A percentile compares a stretch with the other conserved stretches of the same genome.
These are phyloP conservation scores for Plasmopara viticola DNA, from an alignment of 352 stramenopile genomes.

Conservation along the genomic window DNA sequence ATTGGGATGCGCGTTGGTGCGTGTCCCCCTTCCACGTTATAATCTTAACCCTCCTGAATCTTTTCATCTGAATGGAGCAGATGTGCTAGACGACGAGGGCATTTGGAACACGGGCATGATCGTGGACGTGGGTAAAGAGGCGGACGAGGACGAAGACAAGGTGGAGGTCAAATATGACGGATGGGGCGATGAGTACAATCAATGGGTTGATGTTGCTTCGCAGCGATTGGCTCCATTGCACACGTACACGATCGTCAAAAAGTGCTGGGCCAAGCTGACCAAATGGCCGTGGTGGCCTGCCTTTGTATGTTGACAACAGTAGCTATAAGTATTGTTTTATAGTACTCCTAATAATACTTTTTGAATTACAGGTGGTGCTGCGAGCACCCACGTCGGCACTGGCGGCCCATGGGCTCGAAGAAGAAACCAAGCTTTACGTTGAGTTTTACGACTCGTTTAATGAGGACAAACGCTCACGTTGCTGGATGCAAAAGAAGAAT, in stretches of 20 bases:
- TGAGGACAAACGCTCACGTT: conserved; percentile 63
- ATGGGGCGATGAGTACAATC: conserved; percentile 77
- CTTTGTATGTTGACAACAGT: conserved; percentile 36
- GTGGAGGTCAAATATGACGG: conserved; percentile 83
- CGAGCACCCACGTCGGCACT: conserved; percentile 50
- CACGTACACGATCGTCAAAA: conserved; percentile 79
- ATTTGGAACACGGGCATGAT: conserved; percentile 80
- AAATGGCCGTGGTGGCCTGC: conserved; percentile 82
- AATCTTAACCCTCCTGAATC: conserved; percentile 4
- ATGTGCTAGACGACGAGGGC: conserved; percentile 75
- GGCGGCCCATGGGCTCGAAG: conserved; percentile 45
- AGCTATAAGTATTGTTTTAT: conserved; percentile 2
- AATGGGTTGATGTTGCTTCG: conserved; percentile 51
- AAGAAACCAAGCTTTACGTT: conserved; percentile 74
- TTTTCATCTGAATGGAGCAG: conserved; percentile 14
- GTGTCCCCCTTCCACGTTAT: conserved; percentile 10
- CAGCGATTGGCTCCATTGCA: conserved; percentile 67
- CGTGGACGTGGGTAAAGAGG: conserved; percentile 57
- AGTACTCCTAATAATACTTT: conserved; percentile 8
- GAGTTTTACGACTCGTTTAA: conserved; percentile 81
- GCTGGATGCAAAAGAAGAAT: conserved; percentile 83
- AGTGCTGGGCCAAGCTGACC: conserved; percentile 80
- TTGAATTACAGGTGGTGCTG: conserved; percentile 44
- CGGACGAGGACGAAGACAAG: conserved; percentile 28
- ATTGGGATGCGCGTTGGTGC: conserved; percentile 64